Evolutionary conservation across 257 asterid species (phyloP).

Genomic region (Forsythia viridissima): DNA sequence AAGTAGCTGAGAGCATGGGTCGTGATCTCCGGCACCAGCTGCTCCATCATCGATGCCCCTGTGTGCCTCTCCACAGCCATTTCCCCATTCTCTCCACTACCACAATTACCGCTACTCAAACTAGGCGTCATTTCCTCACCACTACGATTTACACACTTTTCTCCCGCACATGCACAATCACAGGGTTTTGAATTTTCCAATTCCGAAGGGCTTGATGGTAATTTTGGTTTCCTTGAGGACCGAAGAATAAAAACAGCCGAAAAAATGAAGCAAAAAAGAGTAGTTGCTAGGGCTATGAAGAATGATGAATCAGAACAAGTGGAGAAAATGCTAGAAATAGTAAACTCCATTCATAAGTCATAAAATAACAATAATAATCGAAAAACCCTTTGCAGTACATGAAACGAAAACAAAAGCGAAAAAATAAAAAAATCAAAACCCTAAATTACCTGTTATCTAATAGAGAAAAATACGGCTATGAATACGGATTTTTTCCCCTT

Average conservation of each 20-base stretch:
- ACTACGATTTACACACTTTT: conserved; percentile 19
- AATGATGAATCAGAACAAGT: conserved; percentile 38
- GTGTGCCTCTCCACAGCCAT: conserved; percentile 62
- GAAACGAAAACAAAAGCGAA: conserved; percentile 22
- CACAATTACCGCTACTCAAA: conserved; percentile 26
- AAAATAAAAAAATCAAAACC: conserved; percentile 13
- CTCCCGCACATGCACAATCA: conserved; percentile 33
- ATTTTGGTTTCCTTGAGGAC: conserved; percentile 18
- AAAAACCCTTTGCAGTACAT: conserved; percentile 36
- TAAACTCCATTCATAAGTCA: conserved; percentile 70
- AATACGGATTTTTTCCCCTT: conserved; percentile 24
- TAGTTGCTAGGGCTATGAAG: conserved; percentile 43
- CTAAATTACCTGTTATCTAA: conserved; percentile 33
- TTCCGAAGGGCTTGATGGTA: conserved; percentile 21
- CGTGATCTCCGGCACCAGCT: conserved; percentile 96
- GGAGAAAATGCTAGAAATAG: conserved; percentile 32
- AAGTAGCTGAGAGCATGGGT: conserved; percentile 92
- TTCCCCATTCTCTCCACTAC: conserved; percentile 39
- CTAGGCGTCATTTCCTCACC: conserved; percentile 37
- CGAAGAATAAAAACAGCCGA: conserved; percentile 42
- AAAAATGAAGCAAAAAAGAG: conserved; percentile 50
- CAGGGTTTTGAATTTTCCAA: conserved; percentile 14
- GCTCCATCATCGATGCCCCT: conserved; percentile 99
- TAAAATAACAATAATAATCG: conserved; percentile 29
- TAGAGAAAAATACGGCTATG: conserved; percentile 32